Conservation (phyloP, 495 filamentous ascomycete species). For the Aspergillus mulundensis region DNA sequence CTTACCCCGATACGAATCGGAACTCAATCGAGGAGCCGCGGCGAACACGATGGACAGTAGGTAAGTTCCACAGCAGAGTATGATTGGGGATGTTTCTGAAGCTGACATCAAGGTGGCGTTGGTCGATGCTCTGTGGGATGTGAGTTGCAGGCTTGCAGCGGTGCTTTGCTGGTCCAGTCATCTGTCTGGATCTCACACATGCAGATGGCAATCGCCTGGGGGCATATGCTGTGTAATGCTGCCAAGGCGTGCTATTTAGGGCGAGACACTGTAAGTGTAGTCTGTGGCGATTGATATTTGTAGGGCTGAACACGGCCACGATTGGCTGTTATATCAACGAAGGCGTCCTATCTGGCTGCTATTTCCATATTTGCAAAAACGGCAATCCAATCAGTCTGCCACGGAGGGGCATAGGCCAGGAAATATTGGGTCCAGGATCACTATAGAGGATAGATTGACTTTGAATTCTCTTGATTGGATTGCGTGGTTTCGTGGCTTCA, state of each 20-base stretch:
- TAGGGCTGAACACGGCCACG: background rate
- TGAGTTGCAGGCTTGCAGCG: too few species aligned
- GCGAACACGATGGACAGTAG: background rate
- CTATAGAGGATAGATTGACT: too few species aligned
- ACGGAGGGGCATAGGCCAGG: too few species aligned
- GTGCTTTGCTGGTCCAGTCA: background rate
- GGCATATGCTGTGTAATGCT: background rate
- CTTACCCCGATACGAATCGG: constrained; percentile 1
- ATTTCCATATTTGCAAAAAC: background rate
- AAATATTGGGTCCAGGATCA: too few species aligned
- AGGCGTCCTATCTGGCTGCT: background rate
- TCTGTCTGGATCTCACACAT: background rate
- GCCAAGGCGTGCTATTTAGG: background rate
- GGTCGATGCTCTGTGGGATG: background rate
- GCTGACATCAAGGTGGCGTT: background rate
- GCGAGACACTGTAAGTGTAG: background rate
- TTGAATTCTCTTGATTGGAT: too few species aligned
- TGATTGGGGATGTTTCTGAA: constrained; percentile 11
- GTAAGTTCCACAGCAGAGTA: background rate
- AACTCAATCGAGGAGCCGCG: background rate
- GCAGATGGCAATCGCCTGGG: background rate
- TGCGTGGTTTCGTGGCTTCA: too few species aligned
- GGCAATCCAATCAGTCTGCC: background rate
- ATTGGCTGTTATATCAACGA: background rate
- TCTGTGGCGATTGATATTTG: background rate